Conservation (phyloP, 306 rosid species). For the Quercus parvula region DNA sequence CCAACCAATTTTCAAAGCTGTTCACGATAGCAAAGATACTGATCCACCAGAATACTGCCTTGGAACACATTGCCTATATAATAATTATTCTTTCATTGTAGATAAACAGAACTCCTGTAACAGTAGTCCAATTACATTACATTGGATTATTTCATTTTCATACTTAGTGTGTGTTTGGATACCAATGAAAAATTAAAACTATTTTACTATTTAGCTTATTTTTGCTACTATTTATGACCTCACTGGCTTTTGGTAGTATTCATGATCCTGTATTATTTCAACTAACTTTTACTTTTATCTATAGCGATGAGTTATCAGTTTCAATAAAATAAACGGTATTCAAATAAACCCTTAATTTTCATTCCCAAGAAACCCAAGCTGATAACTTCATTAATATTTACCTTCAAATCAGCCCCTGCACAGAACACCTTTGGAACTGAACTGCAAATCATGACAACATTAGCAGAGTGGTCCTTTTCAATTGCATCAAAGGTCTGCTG, state of each 20-base stretch:
- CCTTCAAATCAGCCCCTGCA: conserved; percentile 75
- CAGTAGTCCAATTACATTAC: no score
- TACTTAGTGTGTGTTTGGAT: no score
- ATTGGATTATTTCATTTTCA: no score
- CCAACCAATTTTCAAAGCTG: background rate
- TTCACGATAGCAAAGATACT: background rate
- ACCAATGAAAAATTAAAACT: no score
- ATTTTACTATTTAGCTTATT: no score
- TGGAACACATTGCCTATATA: background rate
- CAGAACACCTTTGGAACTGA: conserved; percentile 70
- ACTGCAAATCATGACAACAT: conserved; percentile 66
- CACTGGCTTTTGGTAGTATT: no score
- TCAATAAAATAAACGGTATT: no score
- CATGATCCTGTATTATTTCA: no score
- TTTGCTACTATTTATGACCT: no score
- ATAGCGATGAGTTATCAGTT: no score
- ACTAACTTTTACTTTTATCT: no score
- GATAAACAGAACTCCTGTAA: background rate
- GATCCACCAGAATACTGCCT: background rate
- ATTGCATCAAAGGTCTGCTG: conserved; percentile 50
- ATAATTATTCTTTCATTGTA: background rate
- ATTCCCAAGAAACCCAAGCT: background rate
- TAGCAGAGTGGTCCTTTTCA: conserved; percentile 45
- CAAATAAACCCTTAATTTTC: no score
- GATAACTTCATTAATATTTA: conserved; percentile 8